Percentiles rank a stretch among this genome's conserved stretches.
phyloP scores from a whole-genome alignment of 2,329 filamentous ascomycete genomes.

The Neofusicoccum sp. region DNA sequence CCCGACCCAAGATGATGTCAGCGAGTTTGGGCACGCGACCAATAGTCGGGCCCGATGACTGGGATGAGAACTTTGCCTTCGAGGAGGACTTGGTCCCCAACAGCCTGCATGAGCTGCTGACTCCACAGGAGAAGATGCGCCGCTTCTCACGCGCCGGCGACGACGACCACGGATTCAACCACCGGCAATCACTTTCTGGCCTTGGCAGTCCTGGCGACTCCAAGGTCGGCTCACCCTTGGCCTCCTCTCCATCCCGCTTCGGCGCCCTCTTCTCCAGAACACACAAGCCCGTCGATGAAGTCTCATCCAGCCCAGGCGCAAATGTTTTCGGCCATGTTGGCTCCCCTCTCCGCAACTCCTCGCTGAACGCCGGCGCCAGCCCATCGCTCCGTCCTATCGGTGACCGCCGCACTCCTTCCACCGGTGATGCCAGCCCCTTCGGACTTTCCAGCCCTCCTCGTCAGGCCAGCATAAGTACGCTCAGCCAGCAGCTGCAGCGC shows the following conservation, averaged over 20 bases:
- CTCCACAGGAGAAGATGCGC: slow-evolving; percentile 62
- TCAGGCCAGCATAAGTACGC: slow-evolving; percentile 62
- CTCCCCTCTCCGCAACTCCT: slow-evolving; percentile 66
- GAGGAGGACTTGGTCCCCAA: slow-evolving; percentile 88
- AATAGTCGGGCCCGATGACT: slow-evolving; percentile 54
- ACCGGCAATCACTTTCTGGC: slow-evolving; percentile 52
- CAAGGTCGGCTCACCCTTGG: slow-evolving; percentile 56
- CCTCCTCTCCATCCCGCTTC: slow-evolving; percentile 65
- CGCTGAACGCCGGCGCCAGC: slow-evolving; percentile 52
- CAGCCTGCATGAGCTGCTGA: slow-evolving; percentile 64
- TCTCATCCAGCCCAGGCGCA: slow-evolving; percentile 38
- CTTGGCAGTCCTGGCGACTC: slow-evolving; percentile 50
- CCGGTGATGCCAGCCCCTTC: slow-evolving; percentile 53
- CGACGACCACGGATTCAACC: slow-evolving; percentile 49
- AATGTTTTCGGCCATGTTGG: slow-evolving; percentile 63
- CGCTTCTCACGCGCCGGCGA: slow-evolving; percentile 61
- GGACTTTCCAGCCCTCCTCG: slow-evolving; percentile 56
- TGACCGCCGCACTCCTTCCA: slow-evolving; percentile 43
- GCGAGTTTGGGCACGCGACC: slow-evolving; percentile 58
- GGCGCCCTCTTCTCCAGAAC: slow-evolving; percentile 59
- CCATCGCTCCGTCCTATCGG: slow-evolving; percentile 56
- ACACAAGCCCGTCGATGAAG: slow-evolving; percentile 51
- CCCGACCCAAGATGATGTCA: slow-evolving; percentile 60
- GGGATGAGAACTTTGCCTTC: slow-evolving; percentile 71
- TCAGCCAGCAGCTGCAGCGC: slow-evolving; percentile 59